Base-by-base conservation (phyloP, 805 yeast species). In the Naumovozyma castellii region DNA sequence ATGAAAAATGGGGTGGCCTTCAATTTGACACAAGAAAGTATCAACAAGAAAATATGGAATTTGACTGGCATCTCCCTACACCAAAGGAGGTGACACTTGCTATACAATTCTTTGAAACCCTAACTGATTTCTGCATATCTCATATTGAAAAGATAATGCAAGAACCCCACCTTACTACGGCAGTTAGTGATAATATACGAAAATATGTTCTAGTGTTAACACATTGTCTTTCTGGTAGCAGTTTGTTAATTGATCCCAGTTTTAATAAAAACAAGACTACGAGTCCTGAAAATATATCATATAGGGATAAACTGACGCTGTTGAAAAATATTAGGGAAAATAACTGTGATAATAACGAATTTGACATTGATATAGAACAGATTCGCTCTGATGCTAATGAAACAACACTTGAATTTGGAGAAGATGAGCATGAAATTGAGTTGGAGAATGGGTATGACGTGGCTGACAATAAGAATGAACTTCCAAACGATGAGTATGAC, bases 41-140 rank as follows among this genome's bases (percentile, higher is more conserved):
- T 39, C 54, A 67, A 1, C 41, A 51, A 10, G 71, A 71, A 12
- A 71, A 73, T 44, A 56, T 83, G 27, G 51, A 67, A 1, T 78
- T 86, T 47, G 64, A 69, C 1, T 90, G 98, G 98, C 85, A 79
- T 50, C 56, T 69, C 1, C 97, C 97, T 0, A 53, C 67, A 1
- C 59, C 59, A 2, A 59, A 50, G 2, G 87, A 80, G 35, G 63
- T 84, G 2, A 64, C 64, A 0, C 72, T 74, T 51, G 88, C 94
- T 0, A 69, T 78, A 3, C 69, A 72, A 2, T 60, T 77, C 9
- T 83, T 80, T 48, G 72, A 69, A 16, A 55, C 53, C 1, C 70
- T 80, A 35, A 65, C 75, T 0, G 57, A 66, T 0, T 65, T 59
- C 32, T 61, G 76, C 2, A 59, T 76, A 18, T 53, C 59, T 0